These are phyloP conservation scores for Psidium friedrichsthalianum DNA, from an alignment of 345 rosid genomes.

Conservation along the genomic window DNA sequence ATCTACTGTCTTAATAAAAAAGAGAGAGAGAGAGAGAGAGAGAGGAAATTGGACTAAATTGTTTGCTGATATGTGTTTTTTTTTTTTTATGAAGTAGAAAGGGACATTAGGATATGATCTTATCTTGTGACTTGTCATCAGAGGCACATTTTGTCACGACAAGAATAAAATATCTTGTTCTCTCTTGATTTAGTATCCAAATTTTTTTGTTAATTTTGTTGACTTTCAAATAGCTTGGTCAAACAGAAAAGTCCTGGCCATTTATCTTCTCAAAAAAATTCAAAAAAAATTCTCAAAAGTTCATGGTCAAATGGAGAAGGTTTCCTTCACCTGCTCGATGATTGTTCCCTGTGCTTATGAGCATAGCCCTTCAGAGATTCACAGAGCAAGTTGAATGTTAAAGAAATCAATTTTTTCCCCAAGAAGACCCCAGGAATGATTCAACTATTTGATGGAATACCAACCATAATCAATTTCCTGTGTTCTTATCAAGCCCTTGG, in stretches of 20 bases:
- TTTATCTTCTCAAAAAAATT: background rate
- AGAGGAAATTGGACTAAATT: background rate
- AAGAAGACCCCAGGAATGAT: background rate
- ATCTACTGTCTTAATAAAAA: background rate
- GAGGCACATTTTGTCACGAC: background rate
- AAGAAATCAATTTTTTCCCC: background rate
- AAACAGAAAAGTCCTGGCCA: background rate
- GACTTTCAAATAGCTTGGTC: background rate
- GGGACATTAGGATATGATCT: background rate
- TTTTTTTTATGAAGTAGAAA: background rate
- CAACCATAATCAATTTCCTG: background rate
- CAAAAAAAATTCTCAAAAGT: background rate
- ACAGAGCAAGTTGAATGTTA: background rate
- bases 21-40: no score
- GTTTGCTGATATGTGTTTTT: background rate
- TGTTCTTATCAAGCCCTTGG: background rate
- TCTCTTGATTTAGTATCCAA: background rate
- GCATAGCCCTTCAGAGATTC: background rate
- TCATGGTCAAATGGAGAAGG: background rate
- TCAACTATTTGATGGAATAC: background rate
- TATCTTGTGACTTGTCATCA: background rate
- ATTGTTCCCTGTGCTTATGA: background rate
- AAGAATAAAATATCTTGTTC: background rate
- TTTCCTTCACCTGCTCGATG: background rate
- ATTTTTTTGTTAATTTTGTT: background rate